A percentile compares a stretch with the other conserved stretches of the same genome.
These are phyloP conservation scores for Cyberlindnera galapagoensis DNA, from an alignment of 805 yeast species.

Conservation along the genomic window DNA sequence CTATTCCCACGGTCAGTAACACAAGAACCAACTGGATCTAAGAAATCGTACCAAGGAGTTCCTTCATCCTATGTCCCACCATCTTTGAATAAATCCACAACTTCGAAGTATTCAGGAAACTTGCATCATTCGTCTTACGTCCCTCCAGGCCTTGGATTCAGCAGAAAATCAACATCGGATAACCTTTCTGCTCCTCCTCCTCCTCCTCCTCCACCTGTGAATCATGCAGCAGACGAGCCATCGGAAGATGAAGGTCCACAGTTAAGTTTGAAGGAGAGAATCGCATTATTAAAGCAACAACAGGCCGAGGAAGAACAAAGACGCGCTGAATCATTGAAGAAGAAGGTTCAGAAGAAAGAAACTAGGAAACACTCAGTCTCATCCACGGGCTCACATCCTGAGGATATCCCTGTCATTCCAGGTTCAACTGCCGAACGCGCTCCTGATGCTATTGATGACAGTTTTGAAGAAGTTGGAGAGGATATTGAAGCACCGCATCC, in stretches of 20 bases:
- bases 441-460: no score
- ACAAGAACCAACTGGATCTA: conserved; percentile 6
- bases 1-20: no score
- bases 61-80: conserved; percentile 25
- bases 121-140: conserved; percentile 22
- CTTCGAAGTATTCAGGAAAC: conserved; percentile 6
- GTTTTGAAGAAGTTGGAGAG: no score
- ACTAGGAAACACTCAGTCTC: background rate
- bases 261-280: conserved; percentile 79
- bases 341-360: conserved; percentile 45
- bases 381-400: no score
- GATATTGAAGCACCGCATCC: no score
- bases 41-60: conserved; percentile 20
- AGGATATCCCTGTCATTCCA: no score
- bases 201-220: conserved; percentile 27
- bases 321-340: conserved; percentile 52
- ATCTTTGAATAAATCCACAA: conserved; percentile 12
- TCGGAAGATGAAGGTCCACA: conserved; percentile 61
- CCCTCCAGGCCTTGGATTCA: conserved; percentile 21
- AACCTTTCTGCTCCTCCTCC: conserved; percentile 7
- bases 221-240: conserved; percentile 20
- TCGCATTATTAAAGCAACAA: conserved; percentile 73
- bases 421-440: no score
- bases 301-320: conserved; percentile 76
- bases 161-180: conserved; percentile 8